Evolutionary conservation across 495 filamentous ascomycete species (phyloP).

Genomic region (Penicillium coffeae): DNA sequence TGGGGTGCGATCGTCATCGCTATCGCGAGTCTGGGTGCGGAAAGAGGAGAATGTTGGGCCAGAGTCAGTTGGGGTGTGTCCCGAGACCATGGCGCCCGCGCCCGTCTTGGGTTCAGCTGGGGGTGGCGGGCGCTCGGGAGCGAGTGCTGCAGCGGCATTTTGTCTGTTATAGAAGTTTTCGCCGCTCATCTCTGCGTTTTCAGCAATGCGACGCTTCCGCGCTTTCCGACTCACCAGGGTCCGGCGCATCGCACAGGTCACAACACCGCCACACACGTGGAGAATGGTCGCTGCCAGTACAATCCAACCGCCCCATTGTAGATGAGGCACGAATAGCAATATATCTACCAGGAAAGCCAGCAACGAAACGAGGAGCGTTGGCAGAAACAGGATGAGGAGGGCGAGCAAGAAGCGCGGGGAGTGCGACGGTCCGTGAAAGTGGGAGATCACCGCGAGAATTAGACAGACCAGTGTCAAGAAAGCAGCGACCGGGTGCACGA

Average conservation of each 20-base stretch:
- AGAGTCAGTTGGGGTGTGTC: conserved; percentile 52
- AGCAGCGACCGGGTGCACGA: conserved; percentile 89
- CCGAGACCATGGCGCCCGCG: conserved; percentile 49
- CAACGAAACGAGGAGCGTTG: conserved; percentile 79
- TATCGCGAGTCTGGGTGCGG: conserved; percentile 59
- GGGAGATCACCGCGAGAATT: conserved; percentile 71
- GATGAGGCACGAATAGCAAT: conserved; percentile 90
- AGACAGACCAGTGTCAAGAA: conserved; percentile 82
- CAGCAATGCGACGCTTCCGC: conserved; percentile 81
- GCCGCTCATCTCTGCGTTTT: conserved; percentile 94
- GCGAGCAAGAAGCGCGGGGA: conserved; percentile 83
- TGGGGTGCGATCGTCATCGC: conserved; percentile 77
- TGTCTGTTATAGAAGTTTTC: conserved; percentile 83
- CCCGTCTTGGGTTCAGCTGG: conserved; percentile 46
- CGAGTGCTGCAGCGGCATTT: conserved; percentile 43
- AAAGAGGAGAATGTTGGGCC: conserved; percentile 74
- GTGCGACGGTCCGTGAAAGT: conserved; percentile 88
- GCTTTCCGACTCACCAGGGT: conserved; percentile 91
- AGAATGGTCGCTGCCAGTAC: conserved; percentile 88
- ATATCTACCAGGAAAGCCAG: conserved; percentile 92
- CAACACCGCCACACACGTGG: conserved; percentile 74
- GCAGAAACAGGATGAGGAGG: conserved; percentile 78
- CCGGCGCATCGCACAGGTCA: conserved; percentile 95
- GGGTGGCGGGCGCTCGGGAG: conserved; percentile 32
- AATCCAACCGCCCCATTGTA: conserved; percentile 92